Conservation (phyloP, 2,329 filamentous ascomycete genomes). For the Cyphellophora attinorum region DNA sequence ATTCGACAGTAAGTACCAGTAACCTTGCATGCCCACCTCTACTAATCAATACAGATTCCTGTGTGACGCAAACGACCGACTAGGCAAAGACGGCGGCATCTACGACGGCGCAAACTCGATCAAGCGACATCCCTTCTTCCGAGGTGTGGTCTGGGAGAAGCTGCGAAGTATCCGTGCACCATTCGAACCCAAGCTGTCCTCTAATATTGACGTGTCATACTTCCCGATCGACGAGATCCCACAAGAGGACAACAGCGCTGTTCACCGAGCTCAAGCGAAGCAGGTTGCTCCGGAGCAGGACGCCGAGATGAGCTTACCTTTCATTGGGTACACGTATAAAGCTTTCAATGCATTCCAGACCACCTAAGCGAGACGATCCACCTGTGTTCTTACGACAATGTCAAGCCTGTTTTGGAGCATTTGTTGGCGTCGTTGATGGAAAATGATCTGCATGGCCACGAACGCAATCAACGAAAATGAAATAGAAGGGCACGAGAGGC, state of each 20-base stretch:
- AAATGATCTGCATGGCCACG: no score
- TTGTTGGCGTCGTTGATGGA: no score
- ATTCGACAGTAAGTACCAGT: constrained; percentile 64
- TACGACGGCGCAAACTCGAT: constrained; percentile 76
- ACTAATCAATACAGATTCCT: constrained; percentile 58
- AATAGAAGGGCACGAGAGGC: no score
- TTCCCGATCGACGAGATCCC: constrained; percentile 99
- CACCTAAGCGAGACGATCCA: constrained; percentile 12
- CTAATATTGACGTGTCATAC: constrained; percentile 92
- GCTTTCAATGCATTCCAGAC: constrained; percentile 65
- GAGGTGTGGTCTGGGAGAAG: constrained; percentile 88
- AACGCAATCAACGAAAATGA: no score
- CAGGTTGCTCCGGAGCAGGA: constrained; percentile 67
- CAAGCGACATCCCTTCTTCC: constrained; percentile 92
- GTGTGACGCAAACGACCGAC: constrained; percentile 84
- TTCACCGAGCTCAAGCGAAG: constrained; percentile 73
- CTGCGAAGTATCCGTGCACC: constrained; percentile 87
- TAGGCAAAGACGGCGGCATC: constrained; percentile 57
- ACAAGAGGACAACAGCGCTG: constrained; percentile 84
- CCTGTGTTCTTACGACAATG: no score
- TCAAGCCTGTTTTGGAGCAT: no score
- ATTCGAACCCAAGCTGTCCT: constrained; percentile 87
- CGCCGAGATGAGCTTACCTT: constrained; percentile 90
- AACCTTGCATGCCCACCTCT: constrained; percentile 4
- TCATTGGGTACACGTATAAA: constrained; percentile 97